Evolutionary conservation across 306 rosid species (phyloP).

Genomic region (Rosa chinensis): DNA sequence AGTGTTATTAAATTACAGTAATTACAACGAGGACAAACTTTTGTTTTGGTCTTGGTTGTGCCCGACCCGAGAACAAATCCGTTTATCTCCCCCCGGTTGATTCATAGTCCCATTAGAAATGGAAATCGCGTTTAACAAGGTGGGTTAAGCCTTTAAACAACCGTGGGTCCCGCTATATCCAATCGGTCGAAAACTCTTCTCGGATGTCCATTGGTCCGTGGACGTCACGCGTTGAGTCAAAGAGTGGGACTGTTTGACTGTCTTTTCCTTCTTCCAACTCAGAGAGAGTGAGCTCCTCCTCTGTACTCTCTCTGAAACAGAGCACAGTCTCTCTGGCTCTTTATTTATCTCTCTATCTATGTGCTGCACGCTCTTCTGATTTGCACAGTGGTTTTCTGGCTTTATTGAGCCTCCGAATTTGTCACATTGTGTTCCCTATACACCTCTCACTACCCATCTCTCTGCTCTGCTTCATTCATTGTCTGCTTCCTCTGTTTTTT

Average conservation of each 20-base stretch:
- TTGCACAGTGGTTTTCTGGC: slow-evolving; percentile 11
- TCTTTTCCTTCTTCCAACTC: slow-evolving; percentile 18
- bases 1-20: not conserved
- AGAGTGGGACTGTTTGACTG: not conserved
- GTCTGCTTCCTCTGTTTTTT: not conserved
- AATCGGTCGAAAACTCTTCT: slow-evolving; percentile 2
- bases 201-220: slow-evolving; percentile 26
- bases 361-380: slow-evolving; percentile 28
- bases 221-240: not conserved
- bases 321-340: slow-evolving; percentile 1
- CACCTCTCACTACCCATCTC: slow-evolving; percentile 4
- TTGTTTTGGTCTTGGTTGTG: too few species aligned
- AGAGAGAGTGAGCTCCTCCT: not conserved
- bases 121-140: not conserved
- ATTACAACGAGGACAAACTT: not conserved
- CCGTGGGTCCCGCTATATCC: slow-evolving; percentile 41
- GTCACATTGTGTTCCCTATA: slow-evolving; percentile 6
- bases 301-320: not conserved
- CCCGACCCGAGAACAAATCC: not conserved
- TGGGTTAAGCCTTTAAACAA: slow-evolving; percentile 17
- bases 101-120: not conserved
- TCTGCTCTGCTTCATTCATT: not conserved
- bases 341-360: not conserved
- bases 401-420: slow-evolving; percentile 27
- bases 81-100: slow-evolving; percentile 6